Percentiles rank a stretch among this genome's conserved stretches.
Evolutionary conservation across 1,284 basidiomycete genomes (phyloP).

Genomic region (Mycosarcoma mackinlayi): DNA sequence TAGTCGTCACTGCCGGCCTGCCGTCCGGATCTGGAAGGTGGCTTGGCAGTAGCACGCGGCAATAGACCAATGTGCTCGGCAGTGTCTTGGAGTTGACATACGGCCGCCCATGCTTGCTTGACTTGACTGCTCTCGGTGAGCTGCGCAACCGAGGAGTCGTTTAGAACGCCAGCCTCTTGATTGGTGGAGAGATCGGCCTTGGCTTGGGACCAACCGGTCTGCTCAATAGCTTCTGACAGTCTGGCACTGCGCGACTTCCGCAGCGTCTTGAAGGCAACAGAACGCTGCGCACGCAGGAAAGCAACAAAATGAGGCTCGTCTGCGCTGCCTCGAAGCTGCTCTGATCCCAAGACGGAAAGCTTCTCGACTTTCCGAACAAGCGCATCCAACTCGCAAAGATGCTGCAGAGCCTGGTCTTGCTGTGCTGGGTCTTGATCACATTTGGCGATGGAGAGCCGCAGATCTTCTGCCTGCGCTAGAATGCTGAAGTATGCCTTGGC

Average conservation of each 20-base stretch:
- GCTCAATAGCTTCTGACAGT: constrained; percentile 34
- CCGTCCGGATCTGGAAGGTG: not conserved
- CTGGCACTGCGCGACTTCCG: constrained; percentile 16
- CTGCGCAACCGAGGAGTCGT: not conserved
- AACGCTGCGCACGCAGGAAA: constrained; percentile 49
- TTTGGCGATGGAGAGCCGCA: constrained; percentile 22
- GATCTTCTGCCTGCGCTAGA: constrained; percentile 52
- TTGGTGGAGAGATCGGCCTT: constrained; percentile 10
- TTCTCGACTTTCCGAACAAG: constrained; percentile 34
- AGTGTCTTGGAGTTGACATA: constrained; percentile 55
- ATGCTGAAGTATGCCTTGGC: constrained; percentile 50
- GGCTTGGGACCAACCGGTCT: constrained; percentile 34
- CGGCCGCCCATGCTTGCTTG: constrained; percentile 48
- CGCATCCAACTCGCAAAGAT: constrained; percentile 26
- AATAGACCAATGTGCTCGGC: constrained; percentile 48
- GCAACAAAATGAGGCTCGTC: constrained; percentile 27
- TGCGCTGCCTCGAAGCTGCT: not conserved
- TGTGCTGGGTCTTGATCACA: constrained; percentile 11
- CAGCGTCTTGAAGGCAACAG: constrained; percentile 38
- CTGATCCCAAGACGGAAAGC: constrained; percentile 3
- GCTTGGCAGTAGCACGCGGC: constrained; percentile 28
- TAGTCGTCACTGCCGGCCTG: constrained; percentile 58
- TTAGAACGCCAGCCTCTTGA: not conserved
- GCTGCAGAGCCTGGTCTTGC: constrained; percentile 6
- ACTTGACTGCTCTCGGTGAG: constrained; percentile 15